Evolutionary conservation across 2,329 filamentous ascomycete species (phyloP).

Genomic region (Alternaria panax): DNA sequence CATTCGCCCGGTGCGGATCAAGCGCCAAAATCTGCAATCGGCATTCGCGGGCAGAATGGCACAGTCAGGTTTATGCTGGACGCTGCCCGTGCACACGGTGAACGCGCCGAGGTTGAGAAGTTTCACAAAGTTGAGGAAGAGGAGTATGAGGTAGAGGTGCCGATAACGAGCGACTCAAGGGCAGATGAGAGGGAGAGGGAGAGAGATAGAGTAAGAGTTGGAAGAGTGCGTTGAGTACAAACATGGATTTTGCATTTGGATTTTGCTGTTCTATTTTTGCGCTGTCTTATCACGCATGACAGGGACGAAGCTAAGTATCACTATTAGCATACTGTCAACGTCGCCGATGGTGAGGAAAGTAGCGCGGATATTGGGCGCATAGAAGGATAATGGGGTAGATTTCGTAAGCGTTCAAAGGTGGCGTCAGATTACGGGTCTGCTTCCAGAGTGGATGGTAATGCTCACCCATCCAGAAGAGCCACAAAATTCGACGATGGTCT

Average conservation of each 20-base stretch:
- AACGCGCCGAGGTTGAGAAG: slow-evolving; percentile 70
- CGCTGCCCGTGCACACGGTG: slow-evolving; percentile 73
- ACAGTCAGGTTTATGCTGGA: slow-evolving; percentile 93
- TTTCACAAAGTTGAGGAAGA: slow-evolving; percentile 79
- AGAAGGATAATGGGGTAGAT: neutral
- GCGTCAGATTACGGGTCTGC: neutral
- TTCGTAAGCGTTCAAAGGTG: neutral
- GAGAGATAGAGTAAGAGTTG: slow-evolving; percentile 24
- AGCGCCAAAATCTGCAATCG: slow-evolving; percentile 47
- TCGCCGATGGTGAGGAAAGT: neutral
- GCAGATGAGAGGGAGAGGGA: slow-evolving; percentile 29
- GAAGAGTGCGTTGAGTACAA: slow-evolving; percentile 42
- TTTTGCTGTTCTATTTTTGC: slow-evolving; percentile 5
- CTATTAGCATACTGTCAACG: neutral
- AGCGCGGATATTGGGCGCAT: neutral
- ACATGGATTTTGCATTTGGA: slow-evolving; percentile 23
- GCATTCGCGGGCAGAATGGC: slow-evolving; percentile 64
- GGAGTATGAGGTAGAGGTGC: slow-evolving; percentile 76
- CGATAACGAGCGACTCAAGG: slow-evolving; percentile 40
- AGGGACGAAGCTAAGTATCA: slow-evolving; percentile 1
- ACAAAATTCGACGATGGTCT: neutral
- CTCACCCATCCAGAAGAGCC: slow-evolving; percentile 1
- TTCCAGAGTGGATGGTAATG: neutral
- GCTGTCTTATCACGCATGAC: neutral
- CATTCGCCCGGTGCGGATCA: slow-evolving; percentile 48